phyloP scores from a whole-genome alignment of 2,329 filamentous ascomycete genomes.

The Exophiala mesophila region DNA sequence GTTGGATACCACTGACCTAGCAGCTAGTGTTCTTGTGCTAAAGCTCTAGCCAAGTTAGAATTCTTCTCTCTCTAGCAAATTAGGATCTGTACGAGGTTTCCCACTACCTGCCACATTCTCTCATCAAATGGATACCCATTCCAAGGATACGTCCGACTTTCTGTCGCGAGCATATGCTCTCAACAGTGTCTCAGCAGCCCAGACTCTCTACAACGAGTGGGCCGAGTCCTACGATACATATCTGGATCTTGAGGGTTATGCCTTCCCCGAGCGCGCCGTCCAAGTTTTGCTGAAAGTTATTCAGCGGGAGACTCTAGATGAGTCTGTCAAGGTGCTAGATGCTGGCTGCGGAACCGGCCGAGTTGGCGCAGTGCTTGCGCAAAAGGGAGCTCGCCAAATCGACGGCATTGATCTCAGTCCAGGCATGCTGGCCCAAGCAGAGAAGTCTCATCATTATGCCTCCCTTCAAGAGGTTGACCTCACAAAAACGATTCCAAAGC shows the following conservation, averaged over 20 bases:
- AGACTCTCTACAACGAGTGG: slow-evolving; percentile 44
- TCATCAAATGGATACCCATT: background rate
- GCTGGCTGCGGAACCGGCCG: slow-evolving; percentile 55
- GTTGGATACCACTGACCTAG: too few species aligned
- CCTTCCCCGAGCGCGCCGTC: slow-evolving; percentile 38
- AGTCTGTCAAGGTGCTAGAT: slow-evolving; percentile 41
- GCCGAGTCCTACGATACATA: slow-evolving; percentile 42
- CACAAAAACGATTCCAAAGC: slow-evolving; percentile 38
- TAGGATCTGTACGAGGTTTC: too few species aligned
- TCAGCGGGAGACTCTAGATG: background rate
- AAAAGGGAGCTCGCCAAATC: slow-evolving; percentile 42
- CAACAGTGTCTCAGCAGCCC: slow-evolving; percentile 34
- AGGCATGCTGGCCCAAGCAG: slow-evolving; percentile 51
- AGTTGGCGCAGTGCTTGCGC: slow-evolving; percentile 46
- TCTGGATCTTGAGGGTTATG: slow-evolving; percentile 36
- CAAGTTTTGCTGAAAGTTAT: slow-evolving; percentile 26
- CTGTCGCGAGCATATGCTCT: slow-evolving; percentile 38
- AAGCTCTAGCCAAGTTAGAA: too few species aligned
- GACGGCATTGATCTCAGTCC: slow-evolving; percentile 51
- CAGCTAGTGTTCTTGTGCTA: too few species aligned
- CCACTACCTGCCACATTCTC: too few species aligned
- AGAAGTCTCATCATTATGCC: slow-evolving; percentile 46
- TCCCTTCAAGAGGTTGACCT: slow-evolving; percentile 45
- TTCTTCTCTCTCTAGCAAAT: too few species aligned
- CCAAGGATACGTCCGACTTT: slow-evolving; percentile 1